Percentiles rank a stretch among this genome's conserved stretches.
These are phyloP conservation scores for Acacia acuminata DNA, from an alignment of 306 rosid species.

Conservation along the genomic window DNA sequence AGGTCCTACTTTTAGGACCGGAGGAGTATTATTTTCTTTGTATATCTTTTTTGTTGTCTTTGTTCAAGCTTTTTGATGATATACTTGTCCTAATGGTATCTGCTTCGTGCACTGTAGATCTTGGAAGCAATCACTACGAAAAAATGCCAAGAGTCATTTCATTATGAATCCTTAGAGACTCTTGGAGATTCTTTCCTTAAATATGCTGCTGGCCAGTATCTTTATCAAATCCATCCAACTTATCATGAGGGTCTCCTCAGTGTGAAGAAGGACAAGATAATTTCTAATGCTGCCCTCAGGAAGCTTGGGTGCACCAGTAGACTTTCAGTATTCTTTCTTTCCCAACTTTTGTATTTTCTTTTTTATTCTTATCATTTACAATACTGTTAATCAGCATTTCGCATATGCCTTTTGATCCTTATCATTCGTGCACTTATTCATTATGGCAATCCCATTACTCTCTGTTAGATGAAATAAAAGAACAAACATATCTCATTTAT, in stretches of 20 bases:
- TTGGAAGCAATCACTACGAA: constrained; percentile 70
- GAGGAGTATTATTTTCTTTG: too few relatives aligned
- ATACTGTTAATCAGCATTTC: neutral
- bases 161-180: constrained; percentile 65
- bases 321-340: constrained; percentile 47
- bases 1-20: too few relatives aligned
- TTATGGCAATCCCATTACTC: neutral
- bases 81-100: too few relatives aligned
- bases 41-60: too few relatives aligned
- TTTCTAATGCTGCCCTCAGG: constrained; percentile 52
- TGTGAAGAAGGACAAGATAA: constrained; percentile 33
- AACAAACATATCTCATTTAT: neutral
- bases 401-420: neutral
- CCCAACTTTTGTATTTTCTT: neutral
- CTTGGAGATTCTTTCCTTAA: constrained; percentile 86
- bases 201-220: constrained; percentile 54
- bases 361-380: constrained; percentile 16
- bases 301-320: constrained; percentile 40
- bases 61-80: too few relatives aligned
- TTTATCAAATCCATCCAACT: constrained; percentile 50
- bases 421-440: neutral
- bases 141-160: constrained; percentile 51
- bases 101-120: too few relatives aligned
- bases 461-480: neutral
- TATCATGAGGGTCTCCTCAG: constrained; percentile 54